Evolutionary conservation across 345 rosid genomes (phyloP).

Genomic region (Salix arbutifolia): DNA sequence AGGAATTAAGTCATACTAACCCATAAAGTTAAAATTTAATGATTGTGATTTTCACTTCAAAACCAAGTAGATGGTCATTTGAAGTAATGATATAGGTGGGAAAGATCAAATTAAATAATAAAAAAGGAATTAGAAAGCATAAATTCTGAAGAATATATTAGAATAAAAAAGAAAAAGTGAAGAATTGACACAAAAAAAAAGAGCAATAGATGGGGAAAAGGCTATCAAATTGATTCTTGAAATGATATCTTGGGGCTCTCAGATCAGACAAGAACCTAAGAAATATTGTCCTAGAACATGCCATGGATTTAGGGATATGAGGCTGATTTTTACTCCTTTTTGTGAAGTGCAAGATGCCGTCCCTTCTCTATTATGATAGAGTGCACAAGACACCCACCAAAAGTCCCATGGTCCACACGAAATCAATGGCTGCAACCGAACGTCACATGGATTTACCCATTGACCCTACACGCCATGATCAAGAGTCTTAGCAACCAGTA

Average conservation of each 20-base stretch:
- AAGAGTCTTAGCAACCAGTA: conserved; percentile 15
- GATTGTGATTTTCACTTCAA: no score
- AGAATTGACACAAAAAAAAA: neutral
- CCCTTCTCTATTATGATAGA: conserved; percentile 13
- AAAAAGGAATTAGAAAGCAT: conserved; percentile 12
- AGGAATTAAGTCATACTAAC: no score
- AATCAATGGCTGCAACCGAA: neutral
- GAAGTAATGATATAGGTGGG: no score
- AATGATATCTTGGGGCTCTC: neutral
- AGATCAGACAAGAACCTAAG: neutral
- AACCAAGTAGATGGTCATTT: no score
- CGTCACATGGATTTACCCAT: conserved; percentile 1
- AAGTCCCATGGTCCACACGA: conserved; percentile 1
- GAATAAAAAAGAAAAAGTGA: neutral
- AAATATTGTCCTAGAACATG: neutral
- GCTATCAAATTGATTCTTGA: conserved; percentile 6
- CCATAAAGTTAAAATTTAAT: no score
- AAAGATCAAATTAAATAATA: neutral
- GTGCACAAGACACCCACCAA: conserved; percentile 20
- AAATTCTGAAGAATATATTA: conserved; percentile 3
- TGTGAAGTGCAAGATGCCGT: neutral
- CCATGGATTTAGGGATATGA: neutral
- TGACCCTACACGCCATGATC: conserved; percentile 25
- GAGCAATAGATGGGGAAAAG: neutral
- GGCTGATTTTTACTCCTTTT: neutral